phyloP scores from a whole-genome alignment of 2,329 filamentous ascomycete species.

The Parascedosporium putredinis region DNA sequence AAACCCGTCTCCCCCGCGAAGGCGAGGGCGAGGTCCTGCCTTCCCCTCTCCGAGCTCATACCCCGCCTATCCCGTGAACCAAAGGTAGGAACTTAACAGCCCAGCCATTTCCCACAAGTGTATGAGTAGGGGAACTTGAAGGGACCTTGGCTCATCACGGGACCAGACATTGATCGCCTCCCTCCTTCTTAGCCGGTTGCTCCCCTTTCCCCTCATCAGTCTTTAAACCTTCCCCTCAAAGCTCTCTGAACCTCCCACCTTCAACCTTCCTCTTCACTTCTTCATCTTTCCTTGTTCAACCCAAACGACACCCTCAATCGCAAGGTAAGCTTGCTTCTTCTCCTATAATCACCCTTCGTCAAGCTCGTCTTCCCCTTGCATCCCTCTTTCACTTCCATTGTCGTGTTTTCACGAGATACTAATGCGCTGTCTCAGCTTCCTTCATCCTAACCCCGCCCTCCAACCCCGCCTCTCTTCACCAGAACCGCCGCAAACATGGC shows the following conservation, averaged over 20 bases:
- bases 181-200: neutral
- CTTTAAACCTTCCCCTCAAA: neutral
- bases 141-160: neutral
- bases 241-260: constrained; percentile 1
- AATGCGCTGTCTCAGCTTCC: neutral
- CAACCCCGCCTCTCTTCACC: constrained; percentile 1
- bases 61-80: neutral
- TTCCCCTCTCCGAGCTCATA: neutral
- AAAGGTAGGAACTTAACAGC: too few species aligned
- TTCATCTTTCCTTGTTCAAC: neutral
- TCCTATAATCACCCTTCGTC: neutral
- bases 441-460: neutral
- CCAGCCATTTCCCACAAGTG: constrained; percentile 1
- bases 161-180: neutral
- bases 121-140: too few species aligned
- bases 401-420: neutral
- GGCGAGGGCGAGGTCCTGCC: neutral
- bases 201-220: constrained; percentile 1
- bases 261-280: neutral
- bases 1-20: neutral
- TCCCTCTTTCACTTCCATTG: neutral
- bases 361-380: too few species aligned
- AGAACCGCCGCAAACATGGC: constrained; percentile 5
- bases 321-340: neutral
- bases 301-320: neutral